Evolutionary conservation across 305 asterid species (phyloP).

Genomic region (Fraxinus baroniana): DNA sequence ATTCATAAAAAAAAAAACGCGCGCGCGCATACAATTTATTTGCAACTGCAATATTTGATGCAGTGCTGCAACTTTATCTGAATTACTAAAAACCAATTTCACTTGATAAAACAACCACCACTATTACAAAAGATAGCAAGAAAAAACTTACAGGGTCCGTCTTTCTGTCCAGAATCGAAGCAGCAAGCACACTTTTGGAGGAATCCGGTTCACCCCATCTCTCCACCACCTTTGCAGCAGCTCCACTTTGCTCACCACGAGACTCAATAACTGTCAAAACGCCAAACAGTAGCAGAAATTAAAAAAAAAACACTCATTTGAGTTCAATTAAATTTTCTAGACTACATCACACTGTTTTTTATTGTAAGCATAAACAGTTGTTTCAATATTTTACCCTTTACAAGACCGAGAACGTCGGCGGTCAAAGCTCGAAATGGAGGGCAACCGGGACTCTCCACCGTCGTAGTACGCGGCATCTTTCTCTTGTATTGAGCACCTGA

Average conservation of each 20-base stretch:
- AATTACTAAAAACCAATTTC: background rate
- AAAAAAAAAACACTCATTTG: background rate
- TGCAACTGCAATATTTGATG: background rate
- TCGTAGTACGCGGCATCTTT: conserved; percentile 79
- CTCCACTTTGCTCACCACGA: conserved; percentile 31
- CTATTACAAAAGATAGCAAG: background rate
- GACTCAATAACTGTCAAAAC: conserved; percentile 40
- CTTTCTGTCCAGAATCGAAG: conserved; percentile 52
- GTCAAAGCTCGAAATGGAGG: conserved; percentile 84
- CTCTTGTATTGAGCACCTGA: background rate
- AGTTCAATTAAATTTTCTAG: background rate
- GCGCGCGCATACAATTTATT: background rate
- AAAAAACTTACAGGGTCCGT: conserved; percentile 59
- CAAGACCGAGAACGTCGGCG: conserved; percentile 60
- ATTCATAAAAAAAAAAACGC: background rate
- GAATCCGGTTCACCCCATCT: conserved; percentile 70
- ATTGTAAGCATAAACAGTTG: background rate
- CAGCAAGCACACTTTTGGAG: conserved; percentile 47
- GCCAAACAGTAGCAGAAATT: conserved; percentile 4
- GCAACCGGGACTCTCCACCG: conserved; percentile 72
- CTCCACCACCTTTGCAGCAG: conserved; percentile 39
- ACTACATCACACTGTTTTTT: background rate
- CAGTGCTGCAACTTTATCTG: background rate
- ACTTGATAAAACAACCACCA: background rate
- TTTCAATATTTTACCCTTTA: conserved; percentile 36